These are phyloP conservation scores for Bocquillonia castaneifolia DNA, from an alignment of 441 rosid species.

Conservation along the genomic window DNA sequence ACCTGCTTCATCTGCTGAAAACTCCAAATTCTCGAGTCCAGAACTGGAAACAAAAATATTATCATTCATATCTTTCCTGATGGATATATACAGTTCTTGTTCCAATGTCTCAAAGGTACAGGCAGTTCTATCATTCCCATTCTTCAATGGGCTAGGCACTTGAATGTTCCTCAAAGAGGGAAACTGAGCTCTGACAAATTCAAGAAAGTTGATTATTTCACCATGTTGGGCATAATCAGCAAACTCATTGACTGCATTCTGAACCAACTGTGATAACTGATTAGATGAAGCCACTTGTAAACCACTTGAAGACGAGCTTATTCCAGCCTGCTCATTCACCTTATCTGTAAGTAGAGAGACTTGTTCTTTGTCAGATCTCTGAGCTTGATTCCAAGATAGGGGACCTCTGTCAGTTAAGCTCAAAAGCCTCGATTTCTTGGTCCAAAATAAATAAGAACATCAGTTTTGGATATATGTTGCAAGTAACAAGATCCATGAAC, in stretches of 20 bases:
- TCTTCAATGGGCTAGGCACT: conserved; percentile 35
- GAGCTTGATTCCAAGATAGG: conserved; percentile 63
- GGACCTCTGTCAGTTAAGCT: conserved; percentile 73
- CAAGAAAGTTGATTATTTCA: conserved; percentile 50
- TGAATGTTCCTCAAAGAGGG: conserved; percentile 45
- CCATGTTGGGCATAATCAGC: conserved; percentile 35
- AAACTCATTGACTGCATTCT: conserved; percentile 48
- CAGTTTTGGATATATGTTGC: conserved; percentile 15
- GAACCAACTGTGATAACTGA: conserved; percentile 39
- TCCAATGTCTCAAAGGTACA: conserved; percentile 54
- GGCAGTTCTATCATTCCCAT: conserved; percentile 37
- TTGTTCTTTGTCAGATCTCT: conserved; percentile 35
- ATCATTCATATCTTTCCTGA: conserved; percentile 37
- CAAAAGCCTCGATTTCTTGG: conserved; percentile 87
- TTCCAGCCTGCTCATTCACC: conserved; percentile 33
- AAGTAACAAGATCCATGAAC: neutral
- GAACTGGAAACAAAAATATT: conserved; percentile 25
- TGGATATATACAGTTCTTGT: conserved; percentile 48
- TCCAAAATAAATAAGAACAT: conserved; percentile 20
- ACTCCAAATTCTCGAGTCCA: conserved; percentile 27
- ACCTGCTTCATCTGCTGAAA: conserved; percentile 34
- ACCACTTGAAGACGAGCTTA: conserved; percentile 30
- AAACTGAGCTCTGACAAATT: conserved; percentile 49
- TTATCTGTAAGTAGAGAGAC: conserved; percentile 27
- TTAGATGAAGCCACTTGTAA: conserved; percentile 38